Evolutionary conservation across 129 eudicot species (phyloP).

Genomic region (Lonicera japonica): DNA sequence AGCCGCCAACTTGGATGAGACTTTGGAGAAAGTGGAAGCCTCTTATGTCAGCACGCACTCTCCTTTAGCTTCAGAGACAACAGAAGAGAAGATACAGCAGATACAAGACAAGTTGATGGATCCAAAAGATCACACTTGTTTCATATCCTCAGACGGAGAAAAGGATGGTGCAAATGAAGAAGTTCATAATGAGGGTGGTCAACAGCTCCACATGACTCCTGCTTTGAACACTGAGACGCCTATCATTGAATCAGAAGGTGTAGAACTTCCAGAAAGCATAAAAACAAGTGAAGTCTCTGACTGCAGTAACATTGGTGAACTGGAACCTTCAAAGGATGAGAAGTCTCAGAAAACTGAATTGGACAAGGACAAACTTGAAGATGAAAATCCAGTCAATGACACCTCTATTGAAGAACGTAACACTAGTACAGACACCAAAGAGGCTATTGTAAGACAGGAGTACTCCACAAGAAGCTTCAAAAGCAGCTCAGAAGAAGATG

Average conservation of each 20-base stretch:
- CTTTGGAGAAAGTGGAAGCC: not conserved
- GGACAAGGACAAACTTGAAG: conserved; percentile 1
- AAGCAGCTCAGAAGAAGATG: conserved; percentile 1
- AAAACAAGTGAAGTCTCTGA: not conserved
- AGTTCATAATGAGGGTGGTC: not conserved
- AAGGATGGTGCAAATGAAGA: not conserved
- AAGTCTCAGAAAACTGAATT: not conserved
- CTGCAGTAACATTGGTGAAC: not conserved
- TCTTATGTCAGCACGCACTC: not conserved
- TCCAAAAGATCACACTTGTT: not conserved
- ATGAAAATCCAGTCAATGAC: not conserved
- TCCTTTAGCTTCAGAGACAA: conserved; percentile 4
- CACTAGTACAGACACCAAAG: not conserved
- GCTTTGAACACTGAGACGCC: not conserved
- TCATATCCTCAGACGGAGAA: not conserved
- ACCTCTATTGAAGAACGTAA: conserved; percentile 1
- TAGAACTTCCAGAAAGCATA: conserved; percentile 1
- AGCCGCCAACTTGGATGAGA: not conserved
- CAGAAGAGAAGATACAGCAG: conserved; percentile 9
- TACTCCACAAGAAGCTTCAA: not conserved
- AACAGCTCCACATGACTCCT: not conserved
- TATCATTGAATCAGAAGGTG: not conserved
- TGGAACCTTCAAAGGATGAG: not conserved
- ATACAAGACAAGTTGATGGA: not conserved
- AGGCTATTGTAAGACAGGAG: not conserved